Base-by-base conservation (phyloP, 164 flowering plant species). In the Piper betle region DNA sequence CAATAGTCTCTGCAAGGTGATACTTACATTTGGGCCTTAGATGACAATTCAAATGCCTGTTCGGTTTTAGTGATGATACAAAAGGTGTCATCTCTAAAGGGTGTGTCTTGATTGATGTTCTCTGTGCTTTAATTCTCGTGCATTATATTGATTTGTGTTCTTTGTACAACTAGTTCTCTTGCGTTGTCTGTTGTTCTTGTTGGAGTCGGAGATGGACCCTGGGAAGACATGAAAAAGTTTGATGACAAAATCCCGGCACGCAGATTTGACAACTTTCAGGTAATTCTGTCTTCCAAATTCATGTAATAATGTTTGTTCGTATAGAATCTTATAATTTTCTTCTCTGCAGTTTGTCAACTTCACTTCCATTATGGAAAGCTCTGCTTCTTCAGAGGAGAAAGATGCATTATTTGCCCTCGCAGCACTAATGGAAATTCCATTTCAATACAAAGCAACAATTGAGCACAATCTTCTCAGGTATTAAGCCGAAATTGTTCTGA, bases 201-300 rank as follows among this genome's bases (percentile, higher is more conserved):
- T 52, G 97, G 97, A 58, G 97, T 91, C 64, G 96, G 96, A 61
- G 96, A 88, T 80, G 96, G 96, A 50, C 96, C 96, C 8, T 88
- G 93, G 96, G 96, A 88, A 69, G 83, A 81, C 84, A 91, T 91
- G 97, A 75, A 66, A 59, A 83, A 86, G 74, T 88, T 91, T 70
- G 97, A 91, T 67, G 97, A 91, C 63, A 86, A 91, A 64, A 86
- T 91, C 59, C 96, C 97, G 50, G 72, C 87, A 58, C 81, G 97
- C 17, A 79, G 78, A 33, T 91, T 91, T 61, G 97, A 91, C 72
- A 91, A 91, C 76, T 86, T 91, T 72, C 96, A 87, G 85, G 97
- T 73, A 17, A 4, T 3, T 11, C 53, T 12, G 15, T 33, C 18
- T 25, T 16, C 38, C 19, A 37, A 13, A 33, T 16, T 33, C 2